These are phyloP conservation scores for Aaosphaeria arxii DNA, from an alignment of 2,329 filamentous ascomycete species.

Conservation along the genomic window DNA sequence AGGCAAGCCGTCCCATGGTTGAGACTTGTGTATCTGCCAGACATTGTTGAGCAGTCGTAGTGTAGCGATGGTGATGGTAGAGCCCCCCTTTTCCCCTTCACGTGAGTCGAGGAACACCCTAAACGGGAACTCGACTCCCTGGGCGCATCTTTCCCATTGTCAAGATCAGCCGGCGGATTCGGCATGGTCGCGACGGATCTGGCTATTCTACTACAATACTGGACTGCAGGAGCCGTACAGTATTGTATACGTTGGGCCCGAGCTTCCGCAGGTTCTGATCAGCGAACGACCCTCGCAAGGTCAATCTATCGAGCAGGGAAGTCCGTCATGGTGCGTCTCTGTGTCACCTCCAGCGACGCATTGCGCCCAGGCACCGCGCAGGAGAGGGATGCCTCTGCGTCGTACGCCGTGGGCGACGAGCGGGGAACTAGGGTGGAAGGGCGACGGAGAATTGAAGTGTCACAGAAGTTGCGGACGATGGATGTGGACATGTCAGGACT, in stretches of 20 bases:
- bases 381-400: neutral
- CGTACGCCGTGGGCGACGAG: too few relatives aligned
- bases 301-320: slow-evolving; percentile 14
- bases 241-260: slow-evolving; percentile 11
- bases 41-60: slow-evolving; percentile 1
- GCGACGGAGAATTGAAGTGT: neutral
- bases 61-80: neutral
- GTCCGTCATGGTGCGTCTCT: slow-evolving; percentile 19
- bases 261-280: slow-evolving; percentile 12
- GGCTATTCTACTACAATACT: neutral
- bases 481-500: neutral
- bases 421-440: neutral
- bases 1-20: slow-evolving; percentile 13
- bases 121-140: too few relatives aligned
- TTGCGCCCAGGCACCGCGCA: neutral
- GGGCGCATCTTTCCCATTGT: slow-evolving; percentile 6
- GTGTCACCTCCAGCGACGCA: slow-evolving; percentile 5
- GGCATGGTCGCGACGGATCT: slow-evolving; percentile 6
- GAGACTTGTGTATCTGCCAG: slow-evolving; percentile 2
- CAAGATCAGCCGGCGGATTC: slow-evolving; percentile 31
- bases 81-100: too few relatives aligned
- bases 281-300: slow-evolving; percentile 16
- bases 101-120: too few relatives aligned
- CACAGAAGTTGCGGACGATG: neutral
- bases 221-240: slow-evolving; percentile 17